Base-by-base conservation (phyloP, 305 asterid genomes). In the Fraxinus platypoda region DNA sequence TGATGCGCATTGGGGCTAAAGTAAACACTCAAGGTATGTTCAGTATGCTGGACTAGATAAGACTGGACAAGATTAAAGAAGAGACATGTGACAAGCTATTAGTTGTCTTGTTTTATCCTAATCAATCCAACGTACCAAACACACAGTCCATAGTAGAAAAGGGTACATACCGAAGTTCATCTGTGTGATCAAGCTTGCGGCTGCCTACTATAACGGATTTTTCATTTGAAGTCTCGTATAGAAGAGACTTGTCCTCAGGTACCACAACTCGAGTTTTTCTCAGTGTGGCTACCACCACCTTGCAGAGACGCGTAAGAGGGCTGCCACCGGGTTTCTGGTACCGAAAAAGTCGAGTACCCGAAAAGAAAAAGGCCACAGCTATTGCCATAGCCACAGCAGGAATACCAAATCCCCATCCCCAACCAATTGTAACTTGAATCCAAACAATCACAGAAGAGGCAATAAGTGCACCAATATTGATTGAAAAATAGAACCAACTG, bases 321-420 rank as follows among this genome's bases (percentile, higher is more conserved):
- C 97, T 94, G 75, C 98, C 98, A 9, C 97, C 97, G 0, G 97
- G 97, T 73, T 86, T 93, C 84, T 94, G 97, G 82, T 92, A 90
- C 1, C 98, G 88, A 76, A 91, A 93, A 82, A 91, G 79, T 13
- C 92, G 81, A 31, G 98, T 92, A 80, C 98, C 97, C 0, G 93
- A 89, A 83, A 94, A 94, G 95, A 93, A 94, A 81, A 89, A 91
- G 3, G 68, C 92, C 0, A 94, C 94, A 25, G 94, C 98, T 66
- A 94, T 79, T 2, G 93, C 98, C 97, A 94, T 94, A 25, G 95
- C 87, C 8, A 87, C 95, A 8, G 98, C 91, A 49, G 98, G 97
- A 72, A 94, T 86, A 17, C 97, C 97, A 8, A 94, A 94, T 11
- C 98, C 98, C 97, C 98, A 94, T 0, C 86, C 84, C 98, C 98